A percentile compares a stretch with the other conserved stretches of the same genome.
These are phyloP conservation scores for Orychophragmus violaceus DNA, from an alignment of 345 rosid species.

Conservation along the genomic window DNA sequence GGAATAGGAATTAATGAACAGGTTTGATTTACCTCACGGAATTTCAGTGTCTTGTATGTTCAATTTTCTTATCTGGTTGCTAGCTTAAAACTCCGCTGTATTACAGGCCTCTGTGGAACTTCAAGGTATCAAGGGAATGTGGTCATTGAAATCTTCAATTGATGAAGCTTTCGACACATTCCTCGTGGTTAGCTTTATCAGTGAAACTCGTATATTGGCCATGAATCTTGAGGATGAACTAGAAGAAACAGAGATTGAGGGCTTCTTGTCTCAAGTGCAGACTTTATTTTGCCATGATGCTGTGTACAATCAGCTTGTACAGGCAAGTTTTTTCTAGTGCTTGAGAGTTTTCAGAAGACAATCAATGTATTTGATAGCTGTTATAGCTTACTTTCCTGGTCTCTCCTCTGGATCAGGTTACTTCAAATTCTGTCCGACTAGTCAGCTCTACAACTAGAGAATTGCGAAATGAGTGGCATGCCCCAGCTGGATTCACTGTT, in stretches of 20 bases:
- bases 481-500: conserved; percentile 72
- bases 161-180: conserved; percentile 95
- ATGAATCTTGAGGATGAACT: conserved; percentile 97
- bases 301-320: conserved; percentile 89
- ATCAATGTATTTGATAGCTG: neutral
- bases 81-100: conserved; percentile 9
- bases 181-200: conserved; percentile 92
- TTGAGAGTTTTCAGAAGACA: neutral
- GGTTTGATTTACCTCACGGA: conserved; percentile 35
- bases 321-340: conserved; percentile 41
- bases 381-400: neutral
- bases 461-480: conserved; percentile 69
- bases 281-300: conserved; percentile 98
- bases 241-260: conserved; percentile 98
- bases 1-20: conserved; percentile 99
- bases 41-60: neutral
- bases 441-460: conserved; percentile 73
- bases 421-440: conserved; percentile 85
- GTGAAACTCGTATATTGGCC: conserved; percentile 92
- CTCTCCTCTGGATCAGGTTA: conserved; percentile 50
- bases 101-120: conserved; percentile 95
- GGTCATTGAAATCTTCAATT: conserved; percentile 92
- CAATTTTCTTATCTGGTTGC: neutral
- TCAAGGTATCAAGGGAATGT: conserved; percentile 99
- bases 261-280: conserved; percentile 90